Base-by-base conservation (phyloP, 208 protist genomes). In the Wallacemonas sp. region DNA sequence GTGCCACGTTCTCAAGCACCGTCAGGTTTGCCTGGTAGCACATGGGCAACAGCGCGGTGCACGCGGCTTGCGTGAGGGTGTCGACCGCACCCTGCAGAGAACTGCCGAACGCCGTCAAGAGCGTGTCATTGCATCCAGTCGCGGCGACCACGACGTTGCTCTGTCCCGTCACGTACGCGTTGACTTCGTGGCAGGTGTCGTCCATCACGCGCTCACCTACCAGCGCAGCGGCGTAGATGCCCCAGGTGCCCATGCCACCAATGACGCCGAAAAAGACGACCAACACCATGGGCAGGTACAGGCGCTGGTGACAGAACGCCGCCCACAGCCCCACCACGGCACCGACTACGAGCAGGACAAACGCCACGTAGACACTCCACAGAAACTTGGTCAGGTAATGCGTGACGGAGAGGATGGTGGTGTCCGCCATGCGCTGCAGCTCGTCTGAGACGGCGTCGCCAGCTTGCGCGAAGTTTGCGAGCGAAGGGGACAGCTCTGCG, bases 101-200 rank as follows among this genome's bases (percentile, higher is more conserved):
- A 24, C 29, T 19, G 57, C 32, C 17, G 61, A 81, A 14, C 56
- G 34, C 14, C 2, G 26, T 48, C 23, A 23, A 30, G 48, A 30
- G 9, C 34, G 26, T 48, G 27, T 71, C 57, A 52, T 78, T 64
- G 58, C 81, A 87, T 14, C 68, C 44, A 2, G 71, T 33, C 17
- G 71, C 14, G 0, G 65, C 69, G 12, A 23, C 47, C 9, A 87
- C 12, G 30, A 79, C 49, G 46, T 70, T 79, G 21, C 16, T 48
- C 11, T 61, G 41, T 12, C 48, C 44, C 4, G 47, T 38, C 19
- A 68, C 54, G 66, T 72, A 83, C n/a, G 64, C 70, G 9, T 63
- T 27, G 17, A 87, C 68, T 44, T 87, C 77, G 30, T 60, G 44
- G 57, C 81, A 87, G 49, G 47, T 57, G 21, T 87, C 61, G 4